phyloP scores from a whole-genome alignment of 2,329 filamentous ascomycete genomes.

The Xylariomycetidae sp. region DNA sequence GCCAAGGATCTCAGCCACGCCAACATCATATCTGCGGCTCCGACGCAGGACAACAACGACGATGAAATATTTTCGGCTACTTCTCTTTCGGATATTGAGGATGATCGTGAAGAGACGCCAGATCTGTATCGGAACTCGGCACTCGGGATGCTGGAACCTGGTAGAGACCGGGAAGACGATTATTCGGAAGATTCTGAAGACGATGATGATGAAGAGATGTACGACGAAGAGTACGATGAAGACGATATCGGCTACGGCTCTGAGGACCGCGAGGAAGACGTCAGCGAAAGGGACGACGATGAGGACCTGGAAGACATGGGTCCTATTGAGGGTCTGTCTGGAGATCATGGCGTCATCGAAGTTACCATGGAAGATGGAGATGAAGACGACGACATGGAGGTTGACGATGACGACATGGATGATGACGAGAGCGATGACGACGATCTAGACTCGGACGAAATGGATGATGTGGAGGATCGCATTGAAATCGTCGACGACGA shows the following conservation, averaged over 20 bases:
- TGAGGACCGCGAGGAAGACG: slow-evolving; percentile 75
- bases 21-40: slow-evolving; percentile 65
- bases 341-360: slow-evolving; percentile 59
- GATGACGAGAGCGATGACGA: slow-evolving; percentile 58
- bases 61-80: slow-evolving; percentile 86
- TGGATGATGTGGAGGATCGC: slow-evolving; percentile 46
- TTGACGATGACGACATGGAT: slow-evolving; percentile 50
- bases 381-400: slow-evolving; percentile 61
- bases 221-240: slow-evolving; percentile 84
- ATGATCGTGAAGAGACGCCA: slow-evolving; percentile 88
- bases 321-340: slow-evolving; percentile 70
- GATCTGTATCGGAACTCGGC: slow-evolving; percentile 96
- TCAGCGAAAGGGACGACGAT: slow-evolving; percentile 84
- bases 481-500: slow-evolving; percentile 62
- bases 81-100: slow-evolving; percentile 82
- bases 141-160: slow-evolving; percentile 86
- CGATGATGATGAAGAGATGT: slow-evolving; percentile 85
- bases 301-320: slow-evolving; percentile 73
- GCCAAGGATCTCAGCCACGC: slow-evolving; percentile 80
- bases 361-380: slow-evolving; percentile 74
- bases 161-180: slow-evolving; percentile 63
- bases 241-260: slow-evolving; percentile 87
- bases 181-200: slow-evolving; percentile 72
- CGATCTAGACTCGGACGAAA: slow-evolving; percentile 58
- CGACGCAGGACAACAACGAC: slow-evolving; percentile 65